A percentile compares a stretch with the other conserved stretches of the same genome.
These are phyloP conservation scores for Solanum pinnatisectum DNA, from an alignment of 257 asterid species.

Conservation along the genomic window DNA sequence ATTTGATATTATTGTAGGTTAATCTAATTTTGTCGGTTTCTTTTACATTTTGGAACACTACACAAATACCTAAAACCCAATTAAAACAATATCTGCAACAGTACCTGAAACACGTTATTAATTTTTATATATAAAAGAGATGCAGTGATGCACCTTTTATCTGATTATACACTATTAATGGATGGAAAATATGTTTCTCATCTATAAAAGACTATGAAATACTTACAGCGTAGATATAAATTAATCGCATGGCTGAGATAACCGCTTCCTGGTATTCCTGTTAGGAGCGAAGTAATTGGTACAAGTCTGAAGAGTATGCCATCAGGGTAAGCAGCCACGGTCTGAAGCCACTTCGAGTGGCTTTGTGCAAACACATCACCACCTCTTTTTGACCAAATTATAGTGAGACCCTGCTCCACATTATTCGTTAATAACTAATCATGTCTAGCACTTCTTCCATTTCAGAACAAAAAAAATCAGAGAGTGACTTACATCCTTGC, in stretches of 20 bases:
- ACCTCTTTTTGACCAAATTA: conserved; percentile 98
- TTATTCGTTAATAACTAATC: conserved; percentile 9
- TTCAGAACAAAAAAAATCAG: not conserved
- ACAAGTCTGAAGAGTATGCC: conserved; percentile 83
- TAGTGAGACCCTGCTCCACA: conserved; percentile 73
- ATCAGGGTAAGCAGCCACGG: conserved; percentile 85
- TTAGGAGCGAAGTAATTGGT: conserved; percentile 84
- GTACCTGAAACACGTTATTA: not conserved
- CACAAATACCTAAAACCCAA: not conserved
- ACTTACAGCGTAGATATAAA: conserved; percentile 82
- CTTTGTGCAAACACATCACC: conserved; percentile 95
- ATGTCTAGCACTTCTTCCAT: not conserved
- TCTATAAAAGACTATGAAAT: not conserved
- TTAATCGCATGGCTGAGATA: conserved; percentile 98
- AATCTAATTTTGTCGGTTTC: not conserved
- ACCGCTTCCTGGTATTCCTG: conserved; percentile 99
- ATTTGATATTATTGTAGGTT: not conserved
- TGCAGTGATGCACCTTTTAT: not conserved
- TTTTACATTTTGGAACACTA: not conserved
- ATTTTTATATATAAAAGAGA: not conserved
- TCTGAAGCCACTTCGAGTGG: conserved; percentile 98
- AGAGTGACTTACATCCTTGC: conserved; percentile 75
- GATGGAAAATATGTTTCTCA: not conserved
- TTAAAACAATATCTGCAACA: not conserved
- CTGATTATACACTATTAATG: not conserved